Base-by-base conservation (phyloP, 495 filamentous ascomycete species). In the Aspergillus ellipticus region DNA sequence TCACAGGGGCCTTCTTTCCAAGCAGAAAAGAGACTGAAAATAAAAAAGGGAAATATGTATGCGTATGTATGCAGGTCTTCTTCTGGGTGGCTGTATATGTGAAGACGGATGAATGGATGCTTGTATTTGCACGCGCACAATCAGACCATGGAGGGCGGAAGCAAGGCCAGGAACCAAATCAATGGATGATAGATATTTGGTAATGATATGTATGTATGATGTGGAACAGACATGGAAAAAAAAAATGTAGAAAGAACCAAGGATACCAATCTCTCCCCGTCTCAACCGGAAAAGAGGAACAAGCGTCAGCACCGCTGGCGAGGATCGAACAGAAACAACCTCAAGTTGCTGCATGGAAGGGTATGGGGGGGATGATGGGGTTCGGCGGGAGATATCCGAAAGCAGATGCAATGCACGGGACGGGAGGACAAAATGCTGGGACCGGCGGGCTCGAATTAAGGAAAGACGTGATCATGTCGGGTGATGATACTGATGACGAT, bases 291-390 rank as follows among this genome's bases (percentile, higher is more conserved):
- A 45, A 49, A 10, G 29, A 19, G 52, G 35, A 50, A 41, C 4
- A 46, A 41, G 54, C 46, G 59, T 51, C 59, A 61, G 59, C 59
- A 57, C 59, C 51, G 54, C 54, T 57, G 59, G 51, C 46, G 19
- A 26, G 26, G 13, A n/a, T 22, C 26, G 29, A 37, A 47, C 16
- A 35, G 16, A 43, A 46, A 54, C 42, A 54, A 54, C 41, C n/a
- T 46, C 24, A 28, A 47, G 26, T 37, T 41, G 29, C 54, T 31
- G 37, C 21, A 19, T 3, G 46, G 48, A 33, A n/a, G n/a, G n/a
- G n/a, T n/a, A n/a, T n/a, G n/a, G n/a, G n/a, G 24, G 24, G 21
- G 29, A 29, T 26, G 49, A 41, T 37, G 43, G 42, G 39, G 16
- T 28, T 21, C 41, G 19, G 28, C 19, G 41, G 51, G 33, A 48